Evolutionary conservation across 2,329 filamentous ascomycete genomes (phyloP), one percentile per base, ranked within the genome.

Genomic region (Amphichorda felina): DNA sequence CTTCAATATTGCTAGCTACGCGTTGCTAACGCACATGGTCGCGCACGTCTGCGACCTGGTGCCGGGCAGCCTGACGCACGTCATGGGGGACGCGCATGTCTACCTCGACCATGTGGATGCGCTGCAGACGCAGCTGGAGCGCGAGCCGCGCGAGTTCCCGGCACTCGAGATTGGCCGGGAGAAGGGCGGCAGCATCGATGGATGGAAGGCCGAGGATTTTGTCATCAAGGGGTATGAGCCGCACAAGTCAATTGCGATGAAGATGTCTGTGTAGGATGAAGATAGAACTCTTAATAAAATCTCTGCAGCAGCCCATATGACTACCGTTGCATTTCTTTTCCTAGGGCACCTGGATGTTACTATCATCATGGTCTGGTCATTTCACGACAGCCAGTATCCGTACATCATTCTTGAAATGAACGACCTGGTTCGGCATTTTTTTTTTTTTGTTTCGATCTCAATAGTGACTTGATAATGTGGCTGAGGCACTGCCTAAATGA

Each of bases 71-170:
- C 70, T 98, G 42, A 91, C 87, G 27, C 91, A 96, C 58, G 87
- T 87, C 33, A 94, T 98, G 87, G 91, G 91, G 11, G 91, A 98
- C 57, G 86, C 89, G n/a, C 91, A 98, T 58, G 80, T 98, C 2
- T 98, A 98, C 59, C 61, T 81, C 7, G 89, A 98, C 55, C 91
- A 98, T 55, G 73, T 94, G 7, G 87, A 94, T 36, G 88, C 91
- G 10, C 64, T 98, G 39, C 72, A 81, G 51, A 70, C 75, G 37
- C 91, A 98, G 61, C 54, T 96, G 24, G 71, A 75, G 53, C 68
- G 91, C 7, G 82, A 88, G 53, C 91, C 91, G 18, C 72, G 76
- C 9, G 70, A 75, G 0, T 96, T 96, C 46, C 91, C 91, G 0
- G 75, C 74, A 33, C 53, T 98, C 39, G 74, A 79, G 43, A 87